Base-by-base conservation (phyloP, 306 rosid genomes). In the Carpinus fangiana region DNA sequence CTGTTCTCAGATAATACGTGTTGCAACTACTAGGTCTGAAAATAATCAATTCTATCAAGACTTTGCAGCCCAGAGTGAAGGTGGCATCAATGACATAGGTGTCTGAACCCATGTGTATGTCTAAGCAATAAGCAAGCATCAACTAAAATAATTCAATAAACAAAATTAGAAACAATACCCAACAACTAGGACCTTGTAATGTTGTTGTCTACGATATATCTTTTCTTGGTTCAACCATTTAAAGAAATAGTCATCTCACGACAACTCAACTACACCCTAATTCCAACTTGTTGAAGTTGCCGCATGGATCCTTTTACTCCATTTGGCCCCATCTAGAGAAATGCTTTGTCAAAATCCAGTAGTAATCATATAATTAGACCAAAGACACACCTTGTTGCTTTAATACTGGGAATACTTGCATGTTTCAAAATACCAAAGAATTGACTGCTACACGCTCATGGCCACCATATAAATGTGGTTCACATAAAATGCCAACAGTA, bases 41-140 rank as follows among this genome's bases (percentile, higher is more conserved):
- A 66, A 64, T 64, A 21, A 31, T 64, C 70, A 34, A 16, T 64
- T 36, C 70, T 64, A 16, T 23, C 70, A 64, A 64, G 70, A 20
- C 13, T 34, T 64, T 34, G 47, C 23, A 8, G 70, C 7, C 36
- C 34, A 28, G 60, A 55, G 26, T 23, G 23, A 57, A 57, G 34
- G 64, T n/a, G 12, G 31, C 31, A 57, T 57, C 14, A 23, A 21
- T 11, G 36, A 8, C 4, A 9, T 28, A 61, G 26, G 68, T 61
- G 4, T 61, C 26, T 28, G 68, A 61, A 17, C 57, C 18, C 18
- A 28, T 11, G 10, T 28, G 8, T 12, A 12, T 5, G 9, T 28
- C 18, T 61, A 12, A 13, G 18, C 43, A 28, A 61, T 12, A 60
- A 12, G 3, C 10, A 60, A 26, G 23, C 26, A 20, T 8, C 10